Evolutionary conservation across 2,329 filamentous ascomycete species (phyloP).

Genomic region (Chaetothyriales sp.): DNA sequence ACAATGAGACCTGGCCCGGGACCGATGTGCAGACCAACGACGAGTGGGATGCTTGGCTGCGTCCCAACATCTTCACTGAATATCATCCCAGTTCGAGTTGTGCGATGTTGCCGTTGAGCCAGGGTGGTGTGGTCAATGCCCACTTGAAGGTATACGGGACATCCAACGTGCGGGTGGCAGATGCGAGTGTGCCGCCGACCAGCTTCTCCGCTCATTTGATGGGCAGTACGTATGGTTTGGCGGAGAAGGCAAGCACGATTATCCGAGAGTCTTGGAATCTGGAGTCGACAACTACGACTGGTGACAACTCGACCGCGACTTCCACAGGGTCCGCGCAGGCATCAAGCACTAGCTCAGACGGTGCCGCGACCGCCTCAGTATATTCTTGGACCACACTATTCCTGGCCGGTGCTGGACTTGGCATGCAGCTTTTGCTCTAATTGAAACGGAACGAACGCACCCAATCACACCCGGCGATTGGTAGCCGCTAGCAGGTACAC

Average conservation of each 20-base stretch:
- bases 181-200: conserved; percentile 25
- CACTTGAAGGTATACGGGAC: conserved; percentile 33
- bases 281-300: not conserved
- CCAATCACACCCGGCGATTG: not conserved
- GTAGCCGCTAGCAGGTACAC: not conserved
- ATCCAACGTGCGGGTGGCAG: conserved; percentile 22
- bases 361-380: not conserved
- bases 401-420: not conserved
- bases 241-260: conserved; percentile 21
- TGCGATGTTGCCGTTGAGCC: conserved; percentile 32
- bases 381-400: not conserved
- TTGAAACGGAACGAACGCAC: not conserved
- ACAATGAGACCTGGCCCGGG: conserved; percentile 18
- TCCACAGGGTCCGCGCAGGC: not conserved
- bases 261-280: conserved; percentile 19
- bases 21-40: conserved; percentile 13
- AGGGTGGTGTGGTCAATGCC: conserved; percentile 32
- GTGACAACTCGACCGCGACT: not conserved
- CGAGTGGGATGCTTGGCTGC: conserved; percentile 21
- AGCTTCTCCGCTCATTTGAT: conserved; percentile 24
- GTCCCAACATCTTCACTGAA: conserved; percentile 11
- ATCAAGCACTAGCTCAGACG: not conserved
- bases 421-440: not conserved
- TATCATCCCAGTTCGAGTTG: conserved; percentile 23
- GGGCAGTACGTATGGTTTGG: conserved; percentile 24